A percentile compares a stretch with the other conserved stretches of the same genome.
phyloP scores from a whole-genome alignment of 306 rosid genomes.

The Fragaria nilgerrensis region DNA sequence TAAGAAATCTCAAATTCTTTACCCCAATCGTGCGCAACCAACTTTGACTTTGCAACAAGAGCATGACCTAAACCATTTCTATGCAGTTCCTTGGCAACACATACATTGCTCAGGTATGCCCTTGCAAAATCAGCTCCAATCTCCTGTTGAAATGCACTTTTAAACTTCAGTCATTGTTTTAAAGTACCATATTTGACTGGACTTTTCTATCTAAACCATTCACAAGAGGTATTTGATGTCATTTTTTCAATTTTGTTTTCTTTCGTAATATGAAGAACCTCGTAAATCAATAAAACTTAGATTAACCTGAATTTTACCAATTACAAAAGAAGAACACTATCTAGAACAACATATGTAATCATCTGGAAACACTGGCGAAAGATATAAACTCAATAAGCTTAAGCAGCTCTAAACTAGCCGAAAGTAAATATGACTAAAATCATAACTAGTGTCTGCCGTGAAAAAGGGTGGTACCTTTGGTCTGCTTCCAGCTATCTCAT shows the following conservation, averaged over 20 bases:
- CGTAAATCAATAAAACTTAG: background rate
- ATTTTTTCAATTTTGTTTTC: background rate
- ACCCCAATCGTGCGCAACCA: conserved; percentile 89
- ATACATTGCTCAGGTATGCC: conserved; percentile 92
- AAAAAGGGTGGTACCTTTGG: conserved; percentile 53
- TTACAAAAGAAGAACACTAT: background rate
- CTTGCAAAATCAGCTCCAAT: conserved; percentile 69
- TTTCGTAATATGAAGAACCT: background rate
- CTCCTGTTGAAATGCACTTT: conserved; percentile 43
- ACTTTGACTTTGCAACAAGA: conserved; percentile 68
- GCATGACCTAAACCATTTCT: conserved; percentile 81
- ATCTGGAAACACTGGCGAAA: background rate
- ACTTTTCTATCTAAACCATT: background rate
- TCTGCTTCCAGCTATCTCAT: conserved; percentile 73
- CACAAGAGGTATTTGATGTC: background rate
- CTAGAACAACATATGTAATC: background rate
- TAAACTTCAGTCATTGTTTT: background rate
- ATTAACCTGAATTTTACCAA: background rate
- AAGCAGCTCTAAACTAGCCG: background rate
- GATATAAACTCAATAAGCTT: background rate
- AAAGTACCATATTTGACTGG: background rate
- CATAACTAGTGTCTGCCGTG: background rate
- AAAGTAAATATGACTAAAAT: background rate
- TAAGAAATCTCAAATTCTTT: conserved; percentile 23
- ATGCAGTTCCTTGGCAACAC: conserved; percentile 81